Evolutionary conservation across 495 filamentous ascomycete species (phyloP).

Genomic region (Aspergillus panamensis): DNA sequence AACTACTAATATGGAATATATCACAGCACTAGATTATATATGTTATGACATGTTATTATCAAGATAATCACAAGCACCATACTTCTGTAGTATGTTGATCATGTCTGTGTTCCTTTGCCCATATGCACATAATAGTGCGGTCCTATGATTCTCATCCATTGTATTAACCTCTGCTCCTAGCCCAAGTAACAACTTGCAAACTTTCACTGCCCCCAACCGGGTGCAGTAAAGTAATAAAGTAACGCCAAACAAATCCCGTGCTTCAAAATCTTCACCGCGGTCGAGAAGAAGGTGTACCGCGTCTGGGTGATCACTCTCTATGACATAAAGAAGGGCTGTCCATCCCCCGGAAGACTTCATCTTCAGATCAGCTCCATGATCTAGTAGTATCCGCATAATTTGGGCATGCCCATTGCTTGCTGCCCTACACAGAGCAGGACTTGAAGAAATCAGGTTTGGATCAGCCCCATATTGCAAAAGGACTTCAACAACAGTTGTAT

Average conservation of each 20-base stretch:
- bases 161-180: background rate
- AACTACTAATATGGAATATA: background rate
- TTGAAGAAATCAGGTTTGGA: background rate
- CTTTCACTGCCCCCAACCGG: background rate
- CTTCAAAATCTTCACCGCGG: background rate
- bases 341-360: background rate
- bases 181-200: background rate
- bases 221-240: background rate
- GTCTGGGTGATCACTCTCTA: background rate
- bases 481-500: background rate
- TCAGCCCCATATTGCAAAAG: background rate
- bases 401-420: background rate
- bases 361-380: background rate
- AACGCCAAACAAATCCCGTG: background rate
- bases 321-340: background rate
- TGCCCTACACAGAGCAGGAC: background rate
- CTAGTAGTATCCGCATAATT: background rate
- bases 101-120: background rate
- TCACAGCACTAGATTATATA: background rate
- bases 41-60: background rate
- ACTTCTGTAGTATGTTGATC: background rate
- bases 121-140: background rate
- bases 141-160: background rate
- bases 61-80: background rate
- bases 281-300: background rate